Evolutionary conservation across 805 yeast species (phyloP), one percentile per base, ranked within the genome.

Genomic region (Saccharomycopsis schoenii): DNA sequence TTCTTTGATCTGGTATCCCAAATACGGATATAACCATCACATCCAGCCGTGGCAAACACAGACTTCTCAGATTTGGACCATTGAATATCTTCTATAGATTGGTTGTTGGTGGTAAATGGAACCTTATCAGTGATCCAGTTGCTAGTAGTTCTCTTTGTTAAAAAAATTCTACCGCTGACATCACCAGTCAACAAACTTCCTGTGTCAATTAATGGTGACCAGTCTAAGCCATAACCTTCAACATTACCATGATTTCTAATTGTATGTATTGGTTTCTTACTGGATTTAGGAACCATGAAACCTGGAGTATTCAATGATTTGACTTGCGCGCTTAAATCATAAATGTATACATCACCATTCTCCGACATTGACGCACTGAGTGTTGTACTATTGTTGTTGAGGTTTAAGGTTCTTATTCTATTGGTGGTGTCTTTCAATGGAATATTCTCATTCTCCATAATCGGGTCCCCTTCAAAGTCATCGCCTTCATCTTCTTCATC

Each of bases 1-100:
- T 89, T 86, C 75, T 89, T 89, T 59, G 96, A 88, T 73, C 99
- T 83, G 2, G 96, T 90, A 73, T 94, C 99, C 99, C 99, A 94
- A 68, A 94, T 88, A 67, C 97, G 83, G 52, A 93, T 83, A 70
- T 82, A 83, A 8, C 98, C 98, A 70, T 94, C 99, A 62, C 88
- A 80, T 15, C 97, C 97, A 54, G 88, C 93, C 24, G 96, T 83
- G n/a, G 97, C 96, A 71, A 94, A 94, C 37, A 94, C 99, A 0
- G 97, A 90, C 65, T 81, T 81, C 72, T 94, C 98, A 4, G 92
- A 83, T 59, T 86, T 87, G 12, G 97, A 89, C 97, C 98, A 94
- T 74, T 94, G 98, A 62, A 94, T 83, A 71, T 94, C 99, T 75
- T 94, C 99, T 62, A 94, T 86, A n/a, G 94, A 88, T 47, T 88